Percentiles rank a stretch among this genome's conserved stretches.
phyloP scores from a whole-genome alignment of 495 filamentous ascomycete species.

The Podospora didyma region DNA sequence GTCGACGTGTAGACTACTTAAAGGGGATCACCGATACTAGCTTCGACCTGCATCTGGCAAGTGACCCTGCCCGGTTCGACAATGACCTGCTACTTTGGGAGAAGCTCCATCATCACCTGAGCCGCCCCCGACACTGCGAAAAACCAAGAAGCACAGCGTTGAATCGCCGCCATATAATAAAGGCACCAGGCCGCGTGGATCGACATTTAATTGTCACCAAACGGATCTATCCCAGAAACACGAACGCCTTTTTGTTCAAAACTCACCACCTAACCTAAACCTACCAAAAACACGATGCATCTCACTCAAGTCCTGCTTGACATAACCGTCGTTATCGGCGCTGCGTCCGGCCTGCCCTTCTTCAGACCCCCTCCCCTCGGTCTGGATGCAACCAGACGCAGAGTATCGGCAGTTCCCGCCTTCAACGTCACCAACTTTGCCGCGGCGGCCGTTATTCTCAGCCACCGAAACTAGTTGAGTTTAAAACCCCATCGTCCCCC shows the following conservation, averaged over 20 bases:
- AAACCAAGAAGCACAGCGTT: too few species aligned
- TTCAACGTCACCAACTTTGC: constrained; percentile 21
- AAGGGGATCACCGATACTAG: background rate
- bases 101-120: background rate
- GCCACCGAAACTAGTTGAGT: constrained; percentile 19
- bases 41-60: too few species aligned
- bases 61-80: background rate
- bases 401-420: constrained; percentile 6
- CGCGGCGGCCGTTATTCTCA: constrained; percentile 19
- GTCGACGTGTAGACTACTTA: background rate
- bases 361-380: background rate
- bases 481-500: background rate
- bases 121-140: too few species aligned
- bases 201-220: too few species aligned
- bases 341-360: background rate
- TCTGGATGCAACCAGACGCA: background rate
- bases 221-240: too few species aligned
- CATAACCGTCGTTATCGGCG: background rate
- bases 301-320: too few species aligned
- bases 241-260: too few species aligned
- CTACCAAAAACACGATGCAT: too few species aligned
- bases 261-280: too few species aligned
- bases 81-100: background rate
- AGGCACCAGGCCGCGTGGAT: too few species aligned
- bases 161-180: too few species aligned